A percentile compares a stretch with the other conserved stretches of the same genome.
phyloP scores from a whole-genome alignment of 306 rosid species.

The Albizia julibrissin region DNA sequence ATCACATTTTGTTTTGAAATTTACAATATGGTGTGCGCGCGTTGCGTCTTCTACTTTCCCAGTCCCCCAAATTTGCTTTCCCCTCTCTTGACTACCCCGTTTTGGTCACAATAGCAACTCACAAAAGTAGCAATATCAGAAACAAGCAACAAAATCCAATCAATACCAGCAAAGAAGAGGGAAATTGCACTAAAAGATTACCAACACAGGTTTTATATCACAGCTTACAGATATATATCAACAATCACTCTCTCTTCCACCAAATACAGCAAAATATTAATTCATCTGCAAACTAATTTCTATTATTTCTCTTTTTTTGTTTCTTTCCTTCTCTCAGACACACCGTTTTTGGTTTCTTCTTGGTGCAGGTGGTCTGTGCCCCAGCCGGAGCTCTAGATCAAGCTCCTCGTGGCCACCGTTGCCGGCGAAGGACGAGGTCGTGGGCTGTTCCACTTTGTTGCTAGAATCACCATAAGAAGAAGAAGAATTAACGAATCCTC shows the following conservation, averaged over 20 bases:
- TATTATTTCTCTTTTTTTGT: background rate
- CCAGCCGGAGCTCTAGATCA: slow-evolving; percentile 82
- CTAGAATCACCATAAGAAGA: slow-evolving; percentile 3
- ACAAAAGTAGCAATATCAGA: slow-evolving; percentile 12
- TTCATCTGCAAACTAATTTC: background rate
- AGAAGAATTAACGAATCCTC: background rate
- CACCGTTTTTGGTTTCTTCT: slow-evolving; percentile 13
- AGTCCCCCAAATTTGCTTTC: slow-evolving; percentile 7
- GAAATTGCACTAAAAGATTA: background rate
- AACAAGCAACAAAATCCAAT: slow-evolving; percentile 1
- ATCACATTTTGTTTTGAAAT: background rate
- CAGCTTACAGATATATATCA: slow-evolving; percentile 29
- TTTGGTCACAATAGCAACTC: background rate
- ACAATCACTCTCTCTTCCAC: background rate
- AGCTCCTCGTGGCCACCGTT: slow-evolving; percentile 49
- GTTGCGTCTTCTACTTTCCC: background rate
- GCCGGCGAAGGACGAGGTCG: slow-evolving; percentile 22
- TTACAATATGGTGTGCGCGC: background rate
- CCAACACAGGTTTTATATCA: slow-evolving; percentile 9
- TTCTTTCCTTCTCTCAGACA: background rate
- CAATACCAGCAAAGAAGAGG: background rate
- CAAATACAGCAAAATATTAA: background rate
- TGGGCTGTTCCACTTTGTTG: slow-evolving; percentile 33
- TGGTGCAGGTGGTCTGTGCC: slow-evolving; percentile 57
- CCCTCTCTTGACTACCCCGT: background rate